Conservation (phyloP, 371 early-diverging fungal genomes). For the Circinella umbellata region DNA sequence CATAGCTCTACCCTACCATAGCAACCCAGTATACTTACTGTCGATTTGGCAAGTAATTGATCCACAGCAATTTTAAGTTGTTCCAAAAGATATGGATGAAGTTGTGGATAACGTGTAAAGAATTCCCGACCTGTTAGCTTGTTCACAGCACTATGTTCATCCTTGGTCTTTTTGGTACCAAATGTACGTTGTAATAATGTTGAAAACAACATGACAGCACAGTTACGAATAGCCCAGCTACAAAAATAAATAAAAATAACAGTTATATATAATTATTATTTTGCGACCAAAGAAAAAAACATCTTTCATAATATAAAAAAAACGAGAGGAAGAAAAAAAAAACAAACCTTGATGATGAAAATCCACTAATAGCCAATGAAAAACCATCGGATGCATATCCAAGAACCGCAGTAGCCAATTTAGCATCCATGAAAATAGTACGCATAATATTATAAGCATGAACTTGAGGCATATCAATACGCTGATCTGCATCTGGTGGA, state of each 20-base stretch:
- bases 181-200: conserved; percentile 82
- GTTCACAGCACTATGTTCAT: conserved; percentile 75
- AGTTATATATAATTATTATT: too few relatives aligned
- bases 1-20: not conserved
- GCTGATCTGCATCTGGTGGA: conserved; percentile 56
- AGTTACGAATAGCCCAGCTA: conserved; percentile 93
- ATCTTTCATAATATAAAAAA: too few relatives aligned
- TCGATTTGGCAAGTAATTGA: conserved; percentile 49
- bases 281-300: too few relatives aligned
- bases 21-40: conserved; percentile 19
- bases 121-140: conserved; percentile 89
- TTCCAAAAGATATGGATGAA: conserved; percentile 78
- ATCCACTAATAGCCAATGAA: conserved; percentile 77
- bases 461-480: conserved; percentile 80
- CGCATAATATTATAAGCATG: conserved; percentile 92
- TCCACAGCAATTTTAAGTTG: conserved; percentile 72
- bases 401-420: conserved; percentile 72
- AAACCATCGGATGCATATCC: conserved; percentile 79
- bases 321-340: too few relatives aligned
- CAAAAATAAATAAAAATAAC: not conserved
- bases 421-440: conserved; percentile 81
- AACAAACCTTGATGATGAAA: conserved; percentile 71
- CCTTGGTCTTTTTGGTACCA: conserved; percentile 79
- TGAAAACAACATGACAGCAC: conserved; percentile 92
- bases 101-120: conserved; percentile 83